These are phyloP conservation scores for Nannochloris sp. DNA, from an alignment of 139 green algal genomes.

Conservation along the genomic window DNA sequence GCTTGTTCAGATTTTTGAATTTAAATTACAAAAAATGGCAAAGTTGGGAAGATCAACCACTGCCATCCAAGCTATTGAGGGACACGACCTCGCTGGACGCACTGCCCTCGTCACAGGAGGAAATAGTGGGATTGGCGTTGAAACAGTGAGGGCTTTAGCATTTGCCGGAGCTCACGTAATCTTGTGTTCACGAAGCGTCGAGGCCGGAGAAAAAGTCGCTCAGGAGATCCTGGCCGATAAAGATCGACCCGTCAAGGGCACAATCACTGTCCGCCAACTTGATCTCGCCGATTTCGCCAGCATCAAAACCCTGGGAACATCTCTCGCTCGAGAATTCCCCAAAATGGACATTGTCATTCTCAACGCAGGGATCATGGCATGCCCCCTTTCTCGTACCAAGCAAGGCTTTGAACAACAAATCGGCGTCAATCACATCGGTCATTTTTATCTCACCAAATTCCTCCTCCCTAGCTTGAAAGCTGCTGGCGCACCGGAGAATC, in stretches of 20 bases:
- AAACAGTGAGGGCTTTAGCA: slow-evolving; percentile 17
- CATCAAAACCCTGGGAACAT: not conserved
- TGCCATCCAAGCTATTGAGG: slow-evolving; percentile 20
- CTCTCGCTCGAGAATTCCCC: not conserved
- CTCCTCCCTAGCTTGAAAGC: slow-evolving; percentile 24
- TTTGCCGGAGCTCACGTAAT: slow-evolving; percentile 10
- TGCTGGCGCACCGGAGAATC: not conserved
- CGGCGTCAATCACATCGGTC: slow-evolving; percentile 40
- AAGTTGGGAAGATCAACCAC: slow-evolving; percentile 4
- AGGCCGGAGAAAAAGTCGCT: slow-evolving; percentile 9
- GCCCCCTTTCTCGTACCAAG: slow-evolving; percentile 15
- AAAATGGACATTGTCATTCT: slow-evolving; percentile 5
- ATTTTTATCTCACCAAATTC: slow-evolving; percentile 22
- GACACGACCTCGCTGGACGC: slow-evolving; percentile 24
- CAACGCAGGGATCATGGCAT: slow-evolving; percentile 36
- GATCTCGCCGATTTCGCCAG: slow-evolving; percentile 29
- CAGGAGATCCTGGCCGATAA: slow-evolving; percentile 2
- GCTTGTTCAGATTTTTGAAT: no score
- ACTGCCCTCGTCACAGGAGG: slow-evolving; percentile 22
- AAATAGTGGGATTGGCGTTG: slow-evolving; percentile 9
- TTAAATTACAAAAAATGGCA: not conserved
- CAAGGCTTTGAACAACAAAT: slow-evolving; percentile 43
- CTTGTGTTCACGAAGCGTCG: slow-evolving; percentile 11
- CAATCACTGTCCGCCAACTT: slow-evolving; percentile 16
- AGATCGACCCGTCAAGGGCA: slow-evolving; percentile 11